phyloP scores from a whole-genome alignment of 2,329 filamentous ascomycete genomes.

The Nannizziopsis barbatae region DNA sequence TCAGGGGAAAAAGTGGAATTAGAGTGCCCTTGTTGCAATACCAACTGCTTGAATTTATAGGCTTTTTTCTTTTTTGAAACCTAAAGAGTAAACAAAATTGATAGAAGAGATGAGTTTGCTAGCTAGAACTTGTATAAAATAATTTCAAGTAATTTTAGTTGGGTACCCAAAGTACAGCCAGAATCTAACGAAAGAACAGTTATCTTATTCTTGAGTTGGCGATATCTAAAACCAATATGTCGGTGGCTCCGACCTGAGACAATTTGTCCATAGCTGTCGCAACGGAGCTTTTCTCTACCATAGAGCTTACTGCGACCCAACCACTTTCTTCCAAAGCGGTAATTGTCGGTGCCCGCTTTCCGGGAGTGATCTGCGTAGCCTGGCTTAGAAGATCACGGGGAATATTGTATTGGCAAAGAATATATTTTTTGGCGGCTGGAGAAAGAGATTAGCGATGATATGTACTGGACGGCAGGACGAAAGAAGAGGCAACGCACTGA shows the following conservation, averaged over 20 bases:
- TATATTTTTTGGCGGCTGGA: constrained; percentile 71
- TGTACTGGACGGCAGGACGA: neutral
- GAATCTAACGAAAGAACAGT: neutral
- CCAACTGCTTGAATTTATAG: no score
- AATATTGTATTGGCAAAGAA: constrained; percentile 95
- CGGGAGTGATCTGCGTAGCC: constrained; percentile 72
- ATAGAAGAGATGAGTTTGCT: no score
- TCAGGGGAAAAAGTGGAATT: no score
- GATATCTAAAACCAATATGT: constrained; percentile 77
- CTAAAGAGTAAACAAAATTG: no score
- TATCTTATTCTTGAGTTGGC: constrained; percentile 57
- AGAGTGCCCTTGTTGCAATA: no score
- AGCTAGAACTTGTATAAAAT: no score
- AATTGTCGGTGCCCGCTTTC: constrained; percentile 84
- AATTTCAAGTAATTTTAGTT: no score
- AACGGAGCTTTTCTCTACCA: constrained; percentile 83
- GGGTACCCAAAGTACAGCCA: neutral
- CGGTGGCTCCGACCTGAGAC: constrained; percentile 62
- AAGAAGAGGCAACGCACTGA: constrained; percentile 44
- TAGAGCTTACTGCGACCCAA: constrained; percentile 89
- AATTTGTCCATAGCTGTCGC: constrained; percentile 80
- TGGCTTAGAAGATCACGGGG: constrained; percentile 54
- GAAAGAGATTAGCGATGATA: constrained; percentile 7
- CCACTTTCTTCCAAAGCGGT: constrained; percentile 77
- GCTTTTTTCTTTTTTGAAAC: no score